A percentile compares a stretch with the other conserved stretches of the same genome.
These are phyloP conservation scores for Isatis tinctoria DNA, from an alignment of 345 rosid genomes.

Conservation along the genomic window DNA sequence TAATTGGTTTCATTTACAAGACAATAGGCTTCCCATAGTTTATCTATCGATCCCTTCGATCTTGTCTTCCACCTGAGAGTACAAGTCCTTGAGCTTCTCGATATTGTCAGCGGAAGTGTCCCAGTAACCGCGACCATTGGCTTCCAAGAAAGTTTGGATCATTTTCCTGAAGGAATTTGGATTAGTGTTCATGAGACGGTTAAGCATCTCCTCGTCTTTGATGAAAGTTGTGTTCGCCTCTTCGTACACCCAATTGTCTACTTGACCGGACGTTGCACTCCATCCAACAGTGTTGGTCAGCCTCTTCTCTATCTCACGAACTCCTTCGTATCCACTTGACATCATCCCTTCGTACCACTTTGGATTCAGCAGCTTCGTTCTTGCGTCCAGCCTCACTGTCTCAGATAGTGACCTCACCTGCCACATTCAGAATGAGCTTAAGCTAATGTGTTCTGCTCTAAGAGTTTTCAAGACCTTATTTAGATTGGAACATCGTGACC, in stretches of 20 bases:
- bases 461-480: background rate
- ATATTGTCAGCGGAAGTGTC: conserved; percentile 77
- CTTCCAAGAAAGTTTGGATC: conserved; percentile 96
- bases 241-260: conserved; percentile 96
- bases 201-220: conserved; percentile 88
- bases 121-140: conserved; percentile 98
- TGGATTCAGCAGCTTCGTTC: conserved; percentile 92
- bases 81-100: conserved; percentile 82
- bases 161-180: conserved; percentile 93
- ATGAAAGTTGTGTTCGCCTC: conserved; percentile 96
- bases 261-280: conserved; percentile 99
- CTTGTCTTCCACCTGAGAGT: conserved; percentile 95
- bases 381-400: conserved; percentile 85
- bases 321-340: conserved; percentile 95
- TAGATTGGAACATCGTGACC: background rate
- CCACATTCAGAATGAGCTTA: background rate
- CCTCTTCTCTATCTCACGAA: conserved; percentile 95
- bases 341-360: conserved; percentile 99
- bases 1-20: conserved; percentile 12
- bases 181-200: conserved; percentile 79
- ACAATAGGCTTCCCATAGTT: background rate
- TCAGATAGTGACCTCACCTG: conserved; percentile 90
- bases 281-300: conserved; percentile 94
- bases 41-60: conserved; percentile 92
- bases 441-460: background rate